Percentiles rank a stretch among this genome's conserved stretches.
Conservation (phyloP, 129 eudicot genomes). For the Flaveria ramosissima region DNA sequence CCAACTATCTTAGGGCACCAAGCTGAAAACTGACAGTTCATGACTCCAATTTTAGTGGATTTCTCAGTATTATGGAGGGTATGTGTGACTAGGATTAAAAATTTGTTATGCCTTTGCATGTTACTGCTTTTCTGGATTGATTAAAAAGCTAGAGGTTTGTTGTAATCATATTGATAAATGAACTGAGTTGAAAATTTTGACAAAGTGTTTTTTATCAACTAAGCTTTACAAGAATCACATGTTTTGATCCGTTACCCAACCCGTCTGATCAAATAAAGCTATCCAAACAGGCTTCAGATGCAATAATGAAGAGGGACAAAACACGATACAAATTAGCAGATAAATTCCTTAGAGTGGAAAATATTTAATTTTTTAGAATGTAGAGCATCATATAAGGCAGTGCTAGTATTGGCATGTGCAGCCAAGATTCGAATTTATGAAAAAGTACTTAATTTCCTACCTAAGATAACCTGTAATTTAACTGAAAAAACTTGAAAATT, state of each 20-base stretch:
- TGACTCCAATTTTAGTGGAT: conserved; percentile 56
- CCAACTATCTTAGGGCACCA: conserved; percentile 57
- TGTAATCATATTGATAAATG: neutral
- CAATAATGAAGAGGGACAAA: neutral
- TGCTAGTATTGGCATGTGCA: neutral
- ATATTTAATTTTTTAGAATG: neutral
- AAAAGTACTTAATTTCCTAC: neutral
- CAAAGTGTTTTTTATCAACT: neutral
- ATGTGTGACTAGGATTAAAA: conserved; percentile 1
- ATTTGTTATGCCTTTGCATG: neutral
- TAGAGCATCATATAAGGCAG: neutral
- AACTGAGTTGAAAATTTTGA: neutral
- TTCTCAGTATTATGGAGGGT: conserved; percentile 66
- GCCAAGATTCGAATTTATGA: neutral
- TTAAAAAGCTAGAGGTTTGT: neutral
- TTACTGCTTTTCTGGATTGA: neutral
- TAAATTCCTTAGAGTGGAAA: neutral
- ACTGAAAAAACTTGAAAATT: neutral
- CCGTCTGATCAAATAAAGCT: too few species aligned
- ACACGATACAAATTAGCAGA: neutral
- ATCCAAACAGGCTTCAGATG: too few species aligned
- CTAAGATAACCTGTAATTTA: neutral
- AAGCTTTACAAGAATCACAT: neutral
- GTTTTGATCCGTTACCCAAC: neutral
- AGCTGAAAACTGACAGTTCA: conserved; percentile 44